Percentiles rank a stretch among this genome's conserved stretches.
Evolutionary conservation across 352 stramenopile genomes (phyloP).

Genomic region (Globisporangium heterothallicum): DNA sequence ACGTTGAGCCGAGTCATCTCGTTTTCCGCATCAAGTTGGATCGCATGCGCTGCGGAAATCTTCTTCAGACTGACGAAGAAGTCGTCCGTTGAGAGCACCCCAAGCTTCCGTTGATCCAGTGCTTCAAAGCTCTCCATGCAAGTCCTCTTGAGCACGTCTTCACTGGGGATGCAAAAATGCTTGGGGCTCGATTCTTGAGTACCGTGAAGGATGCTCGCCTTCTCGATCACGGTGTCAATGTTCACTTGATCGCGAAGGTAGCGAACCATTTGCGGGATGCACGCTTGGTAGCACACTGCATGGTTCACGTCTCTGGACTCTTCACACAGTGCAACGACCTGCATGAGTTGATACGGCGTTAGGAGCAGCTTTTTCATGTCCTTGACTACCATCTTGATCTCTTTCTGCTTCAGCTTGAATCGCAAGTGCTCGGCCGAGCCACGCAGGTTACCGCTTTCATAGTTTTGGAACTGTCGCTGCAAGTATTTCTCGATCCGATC

Average conservation of each 20-base stretch:
- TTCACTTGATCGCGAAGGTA: slow-evolving; percentile 30
- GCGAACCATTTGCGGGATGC: slow-evolving; percentile 22
- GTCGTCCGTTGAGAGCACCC: slow-evolving; percentile 29
- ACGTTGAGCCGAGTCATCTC: slow-evolving; percentile 28
- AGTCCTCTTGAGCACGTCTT: slow-evolving; percentile 24
- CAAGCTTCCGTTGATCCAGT: slow-evolving; percentile 24
- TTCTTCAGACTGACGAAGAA: slow-evolving; percentile 27
- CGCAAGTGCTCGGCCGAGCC: slow-evolving; percentile 48
- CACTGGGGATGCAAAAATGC: slow-evolving; percentile 10
- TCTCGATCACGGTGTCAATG: slow-evolving; percentile 18
- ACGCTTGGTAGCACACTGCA: slow-evolving; percentile 41
- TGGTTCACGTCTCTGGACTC: slow-evolving; percentile 15
- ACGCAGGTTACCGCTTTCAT: slow-evolving; percentile 40
- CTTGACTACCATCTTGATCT: slow-evolving; percentile 34
- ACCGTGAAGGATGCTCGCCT: slow-evolving; percentile 18
- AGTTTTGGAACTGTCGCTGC: slow-evolving; percentile 41
- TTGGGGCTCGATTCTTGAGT: slow-evolving; percentile 13
- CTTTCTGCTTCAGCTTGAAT: slow-evolving; percentile 34
- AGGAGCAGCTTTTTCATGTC: slow-evolving; percentile 53
- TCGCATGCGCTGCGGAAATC: slow-evolving; percentile 16
- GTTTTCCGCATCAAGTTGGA: slow-evolving; percentile 17
- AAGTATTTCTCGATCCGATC: slow-evolving; percentile 37
- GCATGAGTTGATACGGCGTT: slow-evolving; percentile 41
- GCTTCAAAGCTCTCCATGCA: slow-evolving; percentile 31
- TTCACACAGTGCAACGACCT: slow-evolving; percentile 28